These are phyloP conservation scores for Blastocladiella emersonii DNA, from an alignment of 371 early-diverging fungal genomes.

Conservation along the genomic window DNA sequence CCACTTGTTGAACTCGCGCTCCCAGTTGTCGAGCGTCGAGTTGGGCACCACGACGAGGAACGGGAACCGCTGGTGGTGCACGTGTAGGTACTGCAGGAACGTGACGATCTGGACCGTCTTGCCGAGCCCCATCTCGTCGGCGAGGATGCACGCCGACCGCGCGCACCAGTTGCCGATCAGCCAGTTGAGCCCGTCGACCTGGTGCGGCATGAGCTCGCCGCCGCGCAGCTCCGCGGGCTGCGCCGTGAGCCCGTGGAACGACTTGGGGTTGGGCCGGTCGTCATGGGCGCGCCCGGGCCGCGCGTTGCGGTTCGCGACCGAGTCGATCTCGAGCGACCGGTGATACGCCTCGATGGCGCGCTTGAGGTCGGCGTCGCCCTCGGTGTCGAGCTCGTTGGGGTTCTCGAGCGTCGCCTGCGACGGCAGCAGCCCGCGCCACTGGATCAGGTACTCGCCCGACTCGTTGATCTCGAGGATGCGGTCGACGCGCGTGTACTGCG, in stretches of 20 bases:
- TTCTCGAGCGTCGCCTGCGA: constrained; percentile 61
- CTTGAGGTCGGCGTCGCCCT: constrained; percentile 4
- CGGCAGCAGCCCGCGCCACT: constrained; percentile 48
- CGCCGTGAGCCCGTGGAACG: constrained; percentile 47
- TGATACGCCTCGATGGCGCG: neutral
- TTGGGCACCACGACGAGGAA: constrained; percentile 77
- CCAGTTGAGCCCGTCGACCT: constrained; percentile 4
- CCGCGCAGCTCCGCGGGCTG: constrained; percentile 26
- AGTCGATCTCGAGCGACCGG: neutral
- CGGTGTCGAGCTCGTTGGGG: constrained; percentile 5
- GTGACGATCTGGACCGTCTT: constrained; percentile 83
- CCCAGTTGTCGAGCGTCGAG: constrained; percentile 4
- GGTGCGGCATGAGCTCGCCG: neutral
- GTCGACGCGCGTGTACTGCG: neutral
- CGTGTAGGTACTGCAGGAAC: constrained; percentile 42
- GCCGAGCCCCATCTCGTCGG: constrained; percentile 90
- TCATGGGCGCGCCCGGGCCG: neutral
- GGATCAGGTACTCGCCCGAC: constrained; percentile 14
- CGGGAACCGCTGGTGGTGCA: constrained; percentile 43
- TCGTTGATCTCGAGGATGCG: neutral
- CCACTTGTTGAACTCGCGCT: constrained; percentile 1
- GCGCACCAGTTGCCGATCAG: constrained; percentile 2
- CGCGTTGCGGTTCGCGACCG: constrained; percentile 13
- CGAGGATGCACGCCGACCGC: constrained; percentile 27
- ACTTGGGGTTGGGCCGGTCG: constrained; percentile 42